phyloP scores from a whole-genome alignment of 2,329 filamentous ascomycete genomes.

The Fusarium sublunatum region DNA sequence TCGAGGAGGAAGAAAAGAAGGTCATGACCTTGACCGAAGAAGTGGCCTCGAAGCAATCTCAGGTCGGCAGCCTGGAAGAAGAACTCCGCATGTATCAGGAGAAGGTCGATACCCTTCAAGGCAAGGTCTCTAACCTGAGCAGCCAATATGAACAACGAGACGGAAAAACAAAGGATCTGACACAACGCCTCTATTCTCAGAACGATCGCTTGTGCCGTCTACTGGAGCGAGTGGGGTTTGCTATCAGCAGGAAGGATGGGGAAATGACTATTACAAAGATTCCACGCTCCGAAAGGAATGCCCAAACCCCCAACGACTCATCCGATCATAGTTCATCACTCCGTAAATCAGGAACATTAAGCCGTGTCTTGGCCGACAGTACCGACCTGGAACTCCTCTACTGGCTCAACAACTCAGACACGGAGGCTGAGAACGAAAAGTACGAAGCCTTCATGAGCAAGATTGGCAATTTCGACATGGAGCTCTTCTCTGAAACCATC shows the following conservation, averaged over 20 bases:
- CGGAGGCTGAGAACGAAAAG: conserved; percentile 74
- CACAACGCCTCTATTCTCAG: conserved; percentile 82
- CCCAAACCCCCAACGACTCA: conserved; percentile 68
- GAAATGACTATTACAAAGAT: conserved; percentile 80
- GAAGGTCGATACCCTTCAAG: conserved; percentile 67
- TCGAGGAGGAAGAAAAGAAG: conserved; percentile 80
- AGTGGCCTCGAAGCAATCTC: conserved; percentile 79
- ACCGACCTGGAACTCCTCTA: conserved; percentile 79
- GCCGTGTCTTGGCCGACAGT: conserved; percentile 68
- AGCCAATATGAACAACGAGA: conserved; percentile 76
- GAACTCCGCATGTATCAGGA: conserved; percentile 77
- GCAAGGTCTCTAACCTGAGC: conserved; percentile 62
- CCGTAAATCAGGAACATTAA: conserved; percentile 64
- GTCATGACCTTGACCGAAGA: conserved; percentile 75
- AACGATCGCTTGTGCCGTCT: conserved; percentile 86
- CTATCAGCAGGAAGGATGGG: conserved; percentile 77
- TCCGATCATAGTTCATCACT: conserved; percentile 66
- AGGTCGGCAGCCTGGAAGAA: conserved; percentile 79
- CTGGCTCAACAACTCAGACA: conserved; percentile 80
- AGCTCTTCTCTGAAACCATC: conserved; percentile 85
- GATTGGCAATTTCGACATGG: conserved; percentile 82
- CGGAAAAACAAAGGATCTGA: conserved; percentile 81
- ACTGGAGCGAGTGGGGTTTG: conserved; percentile 87
- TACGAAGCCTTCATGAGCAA: conserved; percentile 80
- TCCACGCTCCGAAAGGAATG: conserved; percentile 67